Evolutionary conservation across 2,329 filamentous ascomycete genomes (phyloP).

Genomic region (Thielaviopsis musarum): DNA sequence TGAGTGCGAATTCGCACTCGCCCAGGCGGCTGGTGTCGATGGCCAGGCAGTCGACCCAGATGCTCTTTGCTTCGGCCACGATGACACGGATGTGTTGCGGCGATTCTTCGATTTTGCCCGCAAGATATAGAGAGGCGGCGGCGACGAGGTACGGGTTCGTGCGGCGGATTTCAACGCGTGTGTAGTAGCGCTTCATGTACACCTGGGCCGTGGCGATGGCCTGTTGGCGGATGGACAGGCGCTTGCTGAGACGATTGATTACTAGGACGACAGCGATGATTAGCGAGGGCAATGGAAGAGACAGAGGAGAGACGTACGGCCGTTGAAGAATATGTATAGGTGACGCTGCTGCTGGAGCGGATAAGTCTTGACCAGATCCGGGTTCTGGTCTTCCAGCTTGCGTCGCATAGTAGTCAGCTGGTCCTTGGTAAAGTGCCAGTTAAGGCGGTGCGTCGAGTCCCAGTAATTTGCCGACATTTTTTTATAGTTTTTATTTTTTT

Average conservation of each 20-base stretch:
- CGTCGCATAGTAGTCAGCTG: slow-evolving; percentile 60
- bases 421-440: slow-evolving; percentile 81
- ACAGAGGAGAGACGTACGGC: slow-evolving; percentile 41
- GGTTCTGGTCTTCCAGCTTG: slow-evolving; percentile 61
- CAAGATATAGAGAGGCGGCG: slow-evolving; percentile 85
- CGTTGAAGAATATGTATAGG: slow-evolving; percentile 81
- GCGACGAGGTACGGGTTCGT: slow-evolving; percentile 89
- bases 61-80: slow-evolving; percentile 65
- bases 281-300: background rate
- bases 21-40: slow-evolving; percentile 71
- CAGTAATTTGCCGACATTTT: slow-evolving; percentile 90
- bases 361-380: slow-evolving; percentile 57
- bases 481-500: too few relatives aligned
- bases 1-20: slow-evolving; percentile 86
- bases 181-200: slow-evolving; percentile 89
- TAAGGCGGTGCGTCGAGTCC: slow-evolving; percentile 78
- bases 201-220: slow-evolving; percentile 85
- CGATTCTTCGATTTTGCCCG: slow-evolving; percentile 95
- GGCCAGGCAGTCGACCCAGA: slow-evolving; percentile 66
- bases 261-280: slow-evolving; percentile 33
- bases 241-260: slow-evolving; percentile 66
- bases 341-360: slow-evolving; percentile 68
- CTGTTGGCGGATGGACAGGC: slow-evolving; percentile 75
- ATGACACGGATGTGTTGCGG: slow-evolving; percentile 92
- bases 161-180: slow-evolving; percentile 72